Conservation (phyloP, 805 yeast species). For the Barnettozyma vustinii region DNA sequence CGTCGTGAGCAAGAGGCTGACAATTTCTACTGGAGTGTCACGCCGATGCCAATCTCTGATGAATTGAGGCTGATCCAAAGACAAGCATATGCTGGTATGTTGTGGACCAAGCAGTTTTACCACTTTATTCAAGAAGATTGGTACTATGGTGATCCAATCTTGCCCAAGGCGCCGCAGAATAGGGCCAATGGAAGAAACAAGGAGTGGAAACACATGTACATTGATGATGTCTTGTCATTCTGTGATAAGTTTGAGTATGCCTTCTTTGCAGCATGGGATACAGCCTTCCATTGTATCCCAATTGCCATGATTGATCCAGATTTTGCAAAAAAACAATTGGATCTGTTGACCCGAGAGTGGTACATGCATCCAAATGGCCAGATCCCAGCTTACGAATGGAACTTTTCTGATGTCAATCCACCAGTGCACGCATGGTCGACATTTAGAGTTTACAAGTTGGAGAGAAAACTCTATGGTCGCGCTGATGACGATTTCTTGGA, state of each 20-base stretch:
- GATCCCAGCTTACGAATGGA: constrained; percentile 96
- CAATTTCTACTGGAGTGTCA: constrained; percentile 82
- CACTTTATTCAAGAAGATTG: constrained; percentile 82
- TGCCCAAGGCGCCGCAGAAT: constrained; percentile 71
- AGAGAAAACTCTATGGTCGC: constrained; percentile 75
- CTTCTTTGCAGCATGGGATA: constrained; percentile 95
- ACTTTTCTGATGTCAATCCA: constrained; percentile 91
- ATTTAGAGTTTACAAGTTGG: constrained; percentile 80
- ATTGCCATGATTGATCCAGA: constrained; percentile 90
- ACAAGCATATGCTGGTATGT: constrained; percentile 89
- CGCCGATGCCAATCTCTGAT: constrained; percentile 79
- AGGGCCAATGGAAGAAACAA: constrained; percentile 83
- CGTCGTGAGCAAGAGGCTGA: constrained; percentile 84
- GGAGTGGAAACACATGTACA: constrained; percentile 85
- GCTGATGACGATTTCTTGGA: constrained; percentile 82
- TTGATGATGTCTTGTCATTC: constrained; percentile 80
- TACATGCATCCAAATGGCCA: constrained; percentile 98
- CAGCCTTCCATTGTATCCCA: constrained; percentile 92
- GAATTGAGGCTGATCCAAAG: constrained; percentile 79
- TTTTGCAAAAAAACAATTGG: constrained; percentile 85
- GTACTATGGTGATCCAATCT: constrained; percentile 82
- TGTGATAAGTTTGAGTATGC: constrained; percentile 98
- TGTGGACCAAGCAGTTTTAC: constrained; percentile 92
- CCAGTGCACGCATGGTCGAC: constrained; percentile 98
- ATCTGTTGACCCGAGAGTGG: constrained; percentile 87